Conservation (phyloP, 83 land plant species). For the Picea abies region DNA sequence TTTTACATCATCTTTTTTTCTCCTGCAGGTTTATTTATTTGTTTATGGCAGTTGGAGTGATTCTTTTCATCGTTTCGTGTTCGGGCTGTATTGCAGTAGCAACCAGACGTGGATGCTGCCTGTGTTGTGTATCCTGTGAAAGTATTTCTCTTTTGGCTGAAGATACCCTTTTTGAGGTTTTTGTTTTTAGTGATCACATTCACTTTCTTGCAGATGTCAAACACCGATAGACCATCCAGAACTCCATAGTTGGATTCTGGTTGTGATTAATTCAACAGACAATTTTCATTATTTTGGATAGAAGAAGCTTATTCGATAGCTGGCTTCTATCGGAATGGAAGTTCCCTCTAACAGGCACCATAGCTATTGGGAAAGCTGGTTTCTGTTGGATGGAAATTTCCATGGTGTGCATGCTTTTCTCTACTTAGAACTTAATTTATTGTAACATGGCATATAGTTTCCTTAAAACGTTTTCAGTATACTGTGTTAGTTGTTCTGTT, state of each 20-base stretch:
- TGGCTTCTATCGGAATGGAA: neutral
- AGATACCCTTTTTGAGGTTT: neutral
- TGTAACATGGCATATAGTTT: neutral
- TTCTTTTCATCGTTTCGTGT: constrained; percentile 57
- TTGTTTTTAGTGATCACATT: neutral
- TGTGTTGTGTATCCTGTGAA: constrained; percentile 73
- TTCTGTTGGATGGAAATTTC: neutral
- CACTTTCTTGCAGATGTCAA: neutral
- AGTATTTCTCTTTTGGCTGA: neutral
- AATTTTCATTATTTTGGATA: neutral
- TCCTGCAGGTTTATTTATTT: constrained; percentile 22
- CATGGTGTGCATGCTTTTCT: constrained; percentile 6
- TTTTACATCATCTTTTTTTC: too few relatives aligned
- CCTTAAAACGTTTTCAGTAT: constrained; percentile 39
- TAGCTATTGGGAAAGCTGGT: neutral
- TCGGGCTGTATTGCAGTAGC: constrained; percentile 60
- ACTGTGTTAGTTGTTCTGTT: constrained; percentile 53
- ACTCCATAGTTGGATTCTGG: neutral
- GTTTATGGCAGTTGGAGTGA: constrained; percentile 62
- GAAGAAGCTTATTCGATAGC: neutral
- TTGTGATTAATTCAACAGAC: neutral
- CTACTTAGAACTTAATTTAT: neutral
- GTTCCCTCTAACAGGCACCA: neutral
- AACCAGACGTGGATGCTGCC: constrained; percentile 65
- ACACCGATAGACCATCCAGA: neutral